Conservation (phyloP, 768 basidiomycete species). For the Mycena rosella region DNA sequence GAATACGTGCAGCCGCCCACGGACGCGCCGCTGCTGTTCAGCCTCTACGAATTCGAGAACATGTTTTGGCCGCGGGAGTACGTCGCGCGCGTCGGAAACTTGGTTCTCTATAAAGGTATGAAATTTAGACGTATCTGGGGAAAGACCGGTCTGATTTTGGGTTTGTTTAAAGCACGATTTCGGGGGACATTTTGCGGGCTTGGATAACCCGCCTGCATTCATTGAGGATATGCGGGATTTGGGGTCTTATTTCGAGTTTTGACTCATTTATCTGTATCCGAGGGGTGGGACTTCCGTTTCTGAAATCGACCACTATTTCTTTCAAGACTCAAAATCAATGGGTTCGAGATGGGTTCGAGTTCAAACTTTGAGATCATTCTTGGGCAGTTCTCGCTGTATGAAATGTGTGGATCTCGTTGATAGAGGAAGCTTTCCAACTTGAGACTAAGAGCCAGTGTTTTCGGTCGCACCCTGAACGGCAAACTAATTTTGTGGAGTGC, state of each 20-base stretch:
- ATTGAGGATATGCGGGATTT: constrained; percentile 17
- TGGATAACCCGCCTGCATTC: constrained; percentile 18
- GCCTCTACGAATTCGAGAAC: constrained; percentile 10
- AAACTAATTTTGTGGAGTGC: too few species aligned
- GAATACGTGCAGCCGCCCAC: constrained; percentile 9
- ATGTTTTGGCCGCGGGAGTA: constrained; percentile 19
- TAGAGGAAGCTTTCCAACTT: too few species aligned
- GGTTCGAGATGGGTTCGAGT: too few species aligned
- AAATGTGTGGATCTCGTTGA: too few species aligned
- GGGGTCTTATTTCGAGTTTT: background rate
- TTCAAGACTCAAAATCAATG: too few species aligned
- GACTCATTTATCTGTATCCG: background rate
- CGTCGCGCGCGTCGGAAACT: constrained; percentile 4
- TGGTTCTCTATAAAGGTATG: constrained; percentile 24
- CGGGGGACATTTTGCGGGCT: constrained; percentile 27
- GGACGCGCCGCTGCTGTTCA: constrained; percentile 19
- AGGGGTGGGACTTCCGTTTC: too few species aligned
- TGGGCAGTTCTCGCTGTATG: too few species aligned
- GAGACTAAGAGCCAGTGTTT: too few species aligned
- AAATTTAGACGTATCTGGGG: background rate
- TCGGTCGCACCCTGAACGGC: too few species aligned
- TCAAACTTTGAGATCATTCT: too few species aligned
- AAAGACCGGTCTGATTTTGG: background rate
- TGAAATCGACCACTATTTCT: too few species aligned
- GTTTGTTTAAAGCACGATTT: constrained; percentile 20